A percentile compares a stretch with the other conserved stretches of the same genome.
Evolutionary conservation across 306 rosid species (phyloP).

Genomic region (Trifolium subterraneum): DNA sequence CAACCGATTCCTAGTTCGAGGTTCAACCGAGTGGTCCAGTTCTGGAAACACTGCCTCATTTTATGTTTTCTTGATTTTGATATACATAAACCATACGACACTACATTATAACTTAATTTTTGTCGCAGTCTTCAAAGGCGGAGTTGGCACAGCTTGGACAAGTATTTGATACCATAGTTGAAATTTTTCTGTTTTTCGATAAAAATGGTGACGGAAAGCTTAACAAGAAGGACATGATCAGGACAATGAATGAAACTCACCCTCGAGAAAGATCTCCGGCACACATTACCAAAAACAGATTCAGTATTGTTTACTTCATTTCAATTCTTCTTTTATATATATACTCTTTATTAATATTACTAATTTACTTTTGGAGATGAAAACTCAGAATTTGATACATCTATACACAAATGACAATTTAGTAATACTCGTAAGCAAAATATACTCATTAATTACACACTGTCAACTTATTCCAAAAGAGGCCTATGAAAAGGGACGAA

Average conservation of each 20-base stretch:
- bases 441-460: no score
- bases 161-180: constrained; percentile 67
- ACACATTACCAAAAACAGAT: constrained; percentile 60
- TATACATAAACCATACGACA: constrained; percentile 6
- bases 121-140: constrained; percentile 60
- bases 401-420: no score
- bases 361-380: no score
- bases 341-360: no score
- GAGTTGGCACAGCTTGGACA: constrained; percentile 67
- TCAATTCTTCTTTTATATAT: not conserved
- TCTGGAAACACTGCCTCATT: not conserved
- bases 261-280: constrained; percentile 81
- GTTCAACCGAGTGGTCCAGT: not conserved
- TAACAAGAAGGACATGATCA: constrained; percentile 74
- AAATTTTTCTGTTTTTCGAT: constrained; percentile 78
- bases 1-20: not conserved
- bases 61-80: constrained; percentile 30
- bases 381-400: no score
- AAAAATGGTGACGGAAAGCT: constrained; percentile 82
- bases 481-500: no score
- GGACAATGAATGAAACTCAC: constrained; percentile 68
- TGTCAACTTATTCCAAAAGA: no score
- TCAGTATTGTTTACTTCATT: constrained; percentile 57
- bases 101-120: constrained; percentile 19
- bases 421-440: no score